Conservation (phyloP, 805 yeast genomes). For the Pichia nanzhaoensis region DNA sequence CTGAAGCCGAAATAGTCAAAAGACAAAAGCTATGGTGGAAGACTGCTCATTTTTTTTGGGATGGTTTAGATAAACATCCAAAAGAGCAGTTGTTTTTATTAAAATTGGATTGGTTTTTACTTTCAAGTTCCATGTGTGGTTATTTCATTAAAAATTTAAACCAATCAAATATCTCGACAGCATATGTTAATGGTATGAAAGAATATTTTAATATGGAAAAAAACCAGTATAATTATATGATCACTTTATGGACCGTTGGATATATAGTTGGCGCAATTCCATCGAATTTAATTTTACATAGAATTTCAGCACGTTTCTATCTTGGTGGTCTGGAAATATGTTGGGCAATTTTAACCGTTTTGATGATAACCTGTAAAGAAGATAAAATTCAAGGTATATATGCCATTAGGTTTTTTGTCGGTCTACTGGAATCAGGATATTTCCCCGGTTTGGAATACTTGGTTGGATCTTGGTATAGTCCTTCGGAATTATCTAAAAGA, state of each 20-base stretch:
- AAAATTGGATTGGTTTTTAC: conserved; percentile 47
- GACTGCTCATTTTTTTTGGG: conserved; percentile 20
- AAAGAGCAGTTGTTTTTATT: conserved; percentile 33
- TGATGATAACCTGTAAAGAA: conserved; percentile 6
- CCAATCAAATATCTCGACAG: conserved; percentile 51
- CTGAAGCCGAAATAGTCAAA: conserved; percentile 8
- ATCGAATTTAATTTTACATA: conserved; percentile 37
- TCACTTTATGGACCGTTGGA: conserved; percentile 44
- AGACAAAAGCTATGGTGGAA: conserved; percentile 11
- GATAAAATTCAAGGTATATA: conserved; percentile 36
- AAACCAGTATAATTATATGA: conserved; percentile 40
- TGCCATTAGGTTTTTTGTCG: conserved; percentile 57
- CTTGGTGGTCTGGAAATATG: conserved; percentile 36
- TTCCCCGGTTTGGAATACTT: conserved; percentile 56
- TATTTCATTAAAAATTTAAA: conserved; percentile 65
- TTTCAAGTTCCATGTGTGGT: conserved; percentile 44
- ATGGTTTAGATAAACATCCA: conserved; percentile 31
- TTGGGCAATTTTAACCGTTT: conserved; percentile 6
- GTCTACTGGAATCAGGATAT: conserved; percentile 58
- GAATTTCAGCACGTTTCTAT: conserved; percentile 36
- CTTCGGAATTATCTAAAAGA: conserved; percentile 51
- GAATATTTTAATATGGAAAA: conserved; percentile 50
- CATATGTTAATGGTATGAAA: conserved; percentile 58
- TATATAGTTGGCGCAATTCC: conserved; percentile 45
- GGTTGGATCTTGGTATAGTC: conserved; percentile 50